Conservation (phyloP, 441 rosid genomes). For the Brassica balearica region DNA sequence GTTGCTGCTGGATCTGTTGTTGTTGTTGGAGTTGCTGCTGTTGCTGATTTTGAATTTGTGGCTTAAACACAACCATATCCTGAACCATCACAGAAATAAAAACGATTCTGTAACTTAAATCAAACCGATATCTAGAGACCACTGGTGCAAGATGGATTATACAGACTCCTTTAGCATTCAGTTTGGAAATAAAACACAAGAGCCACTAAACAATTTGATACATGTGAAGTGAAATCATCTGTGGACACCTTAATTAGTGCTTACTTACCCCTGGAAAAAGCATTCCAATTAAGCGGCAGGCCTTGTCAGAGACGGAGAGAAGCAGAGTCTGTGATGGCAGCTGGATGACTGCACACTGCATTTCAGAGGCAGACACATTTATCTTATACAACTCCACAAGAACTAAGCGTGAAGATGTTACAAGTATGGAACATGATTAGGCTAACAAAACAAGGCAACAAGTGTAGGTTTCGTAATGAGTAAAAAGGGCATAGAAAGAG, state of each 20-base stretch:
- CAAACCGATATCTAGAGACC: background rate
- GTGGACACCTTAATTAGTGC: constrained; percentile 6
- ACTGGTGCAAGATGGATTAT: constrained; percentile 10
- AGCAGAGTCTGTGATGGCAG: constrained; percentile 92
- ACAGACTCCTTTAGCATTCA: background rate
- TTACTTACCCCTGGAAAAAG: constrained; percentile 95
- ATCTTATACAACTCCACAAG: constrained; percentile 36
- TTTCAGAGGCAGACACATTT: constrained; percentile 23
- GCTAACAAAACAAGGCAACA: constrained; percentile 3
- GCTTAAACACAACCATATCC: constrained; percentile 97
- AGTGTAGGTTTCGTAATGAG: background rate
- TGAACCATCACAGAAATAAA: constrained; percentile 40
- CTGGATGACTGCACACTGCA: constrained; percentile 97
- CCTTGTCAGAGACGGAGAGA: constrained; percentile 95
- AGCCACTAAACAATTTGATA: constrained; percentile 10
- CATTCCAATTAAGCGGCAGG: constrained; percentile 96
- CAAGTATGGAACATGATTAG: background rate
- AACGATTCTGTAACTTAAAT: constrained; percentile 18
- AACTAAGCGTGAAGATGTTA: constrained; percentile 34
- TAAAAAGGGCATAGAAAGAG: background rate
- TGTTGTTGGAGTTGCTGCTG: constrained; percentile 50
- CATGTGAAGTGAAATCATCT: constrained; percentile 9
- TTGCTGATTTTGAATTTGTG: constrained; percentile 80
- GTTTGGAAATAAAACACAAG: background rate
- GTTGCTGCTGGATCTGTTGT: constrained; percentile 51